Evolutionary conservation across 2,329 filamentous ascomycete genomes (phyloP).

Genomic region (Penicillium sp.): DNA sequence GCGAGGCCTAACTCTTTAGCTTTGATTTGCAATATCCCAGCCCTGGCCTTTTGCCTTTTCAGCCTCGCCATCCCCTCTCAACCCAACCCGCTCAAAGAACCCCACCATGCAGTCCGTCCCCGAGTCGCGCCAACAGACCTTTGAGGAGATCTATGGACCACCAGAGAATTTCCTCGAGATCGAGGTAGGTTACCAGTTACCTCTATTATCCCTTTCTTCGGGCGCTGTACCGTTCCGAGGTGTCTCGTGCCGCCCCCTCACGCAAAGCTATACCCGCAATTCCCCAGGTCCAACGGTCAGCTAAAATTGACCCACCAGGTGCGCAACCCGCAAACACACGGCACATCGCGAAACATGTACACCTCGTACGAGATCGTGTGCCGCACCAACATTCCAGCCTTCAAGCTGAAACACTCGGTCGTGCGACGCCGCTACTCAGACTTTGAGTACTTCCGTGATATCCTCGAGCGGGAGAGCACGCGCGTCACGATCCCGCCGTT

Average conservation of each 20-base stretch:
- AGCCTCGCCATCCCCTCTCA: not conserved
- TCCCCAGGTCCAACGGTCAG: not conserved
- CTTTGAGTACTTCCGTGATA: constrained; percentile 98
- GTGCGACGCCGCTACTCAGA: constrained; percentile 94
- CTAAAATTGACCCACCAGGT: constrained; percentile 54
- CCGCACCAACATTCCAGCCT: constrained; percentile 96
- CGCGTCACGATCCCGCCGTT: constrained; percentile 92
- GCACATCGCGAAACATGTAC: constrained; percentile 93
- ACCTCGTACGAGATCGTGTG: constrained; percentile 98
- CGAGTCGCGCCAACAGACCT: constrained; percentile 78
- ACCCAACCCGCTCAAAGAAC: not conserved
- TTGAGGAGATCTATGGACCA: constrained; percentile 97
- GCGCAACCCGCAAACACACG: constrained; percentile 86
- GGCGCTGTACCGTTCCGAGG: not conserved
- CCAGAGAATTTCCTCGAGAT: constrained; percentile 99
- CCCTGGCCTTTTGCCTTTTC: not conserved
- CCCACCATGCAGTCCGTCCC: constrained; percentile 57
- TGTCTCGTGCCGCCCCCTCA: constrained; percentile 2
- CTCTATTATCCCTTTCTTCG: not conserved
- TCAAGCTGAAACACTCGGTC: constrained; percentile 84
- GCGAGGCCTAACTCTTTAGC: not conserved
- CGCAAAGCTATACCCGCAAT: not conserved
- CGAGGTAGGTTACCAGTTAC: constrained; percentile 56
- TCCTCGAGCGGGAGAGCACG: constrained; percentile 89
- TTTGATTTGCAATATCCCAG: not conserved